Base-by-base conservation (phyloP, 139 green algal genomes). In the Auxenochlorella pyrenoidosa region DNA sequence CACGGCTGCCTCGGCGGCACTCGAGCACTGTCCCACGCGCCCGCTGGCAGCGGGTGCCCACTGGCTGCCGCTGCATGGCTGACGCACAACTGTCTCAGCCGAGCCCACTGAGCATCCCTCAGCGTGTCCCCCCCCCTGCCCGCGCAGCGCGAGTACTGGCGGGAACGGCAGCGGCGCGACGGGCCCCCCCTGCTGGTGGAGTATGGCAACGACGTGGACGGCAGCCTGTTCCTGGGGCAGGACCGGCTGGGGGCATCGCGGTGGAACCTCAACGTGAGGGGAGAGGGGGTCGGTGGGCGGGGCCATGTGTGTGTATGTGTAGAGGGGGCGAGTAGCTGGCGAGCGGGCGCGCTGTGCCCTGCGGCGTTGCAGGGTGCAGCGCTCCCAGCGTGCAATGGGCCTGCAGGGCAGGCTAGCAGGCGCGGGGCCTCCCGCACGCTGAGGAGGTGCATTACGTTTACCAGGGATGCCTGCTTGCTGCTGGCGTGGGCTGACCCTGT, bases 151-250 rank as follows among this genome's bases (percentile, higher is more conserved):
- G 94, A 95, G 83, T 96, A 94, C 87, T 96, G 94, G 94, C 72
- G 58, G 44, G 88, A 32, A 40, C 81, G 82, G 36, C 22, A 80
- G 82, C 72, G 54, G 82, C 32, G 10, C 2, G 63, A 78, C 22
- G 44, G 60, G 16, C 41, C 36, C 26, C 68, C 73, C 21, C 13
- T 75, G 40, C 30, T 34, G 4, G 87, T 97, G 0, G 76, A 94
- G 81, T 97, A 98, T 79, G 95, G 93, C 70, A 95, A 94, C 73
- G 93, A 98, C 83, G 90, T 97, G 32, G 94, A 96, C 58, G 95
- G 95, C 38, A 95, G 83, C 60, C 93, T 89, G 8, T 98, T 97
- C 83, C 86, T 89, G 13, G 21, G 26, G 28, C 58, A 82, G 16
- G 92, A 95, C 86, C 89, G 90, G 5, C 71, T 97, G 54, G 91